Conservation (phyloP, 768 basidiomycete species). For the Clavulina sp. region DNA sequence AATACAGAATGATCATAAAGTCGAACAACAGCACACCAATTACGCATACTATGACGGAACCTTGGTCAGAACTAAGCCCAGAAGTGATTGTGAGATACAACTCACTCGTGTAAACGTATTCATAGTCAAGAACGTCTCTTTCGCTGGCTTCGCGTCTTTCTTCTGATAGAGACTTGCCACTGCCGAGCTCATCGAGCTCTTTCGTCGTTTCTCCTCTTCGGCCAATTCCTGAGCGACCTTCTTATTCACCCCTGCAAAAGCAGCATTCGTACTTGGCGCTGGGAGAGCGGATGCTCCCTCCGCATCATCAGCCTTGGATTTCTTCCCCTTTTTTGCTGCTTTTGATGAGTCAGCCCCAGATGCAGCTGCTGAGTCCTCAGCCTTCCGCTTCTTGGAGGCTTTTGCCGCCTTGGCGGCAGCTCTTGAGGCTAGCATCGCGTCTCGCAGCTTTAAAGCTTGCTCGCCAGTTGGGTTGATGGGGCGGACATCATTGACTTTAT, state of each 20-base stretch:
- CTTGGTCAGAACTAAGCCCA: background rate
- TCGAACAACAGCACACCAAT: too few relatives aligned
- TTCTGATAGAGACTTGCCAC: slow-evolving; percentile 63
- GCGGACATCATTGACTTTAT: slow-evolving; percentile 33
- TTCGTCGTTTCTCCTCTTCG: slow-evolving; percentile 68
- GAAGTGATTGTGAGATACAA: slow-evolving; percentile 7
- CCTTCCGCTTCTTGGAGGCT: slow-evolving; percentile 48
- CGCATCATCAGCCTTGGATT: slow-evolving; percentile 5
- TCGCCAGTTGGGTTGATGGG: slow-evolving; percentile 51
- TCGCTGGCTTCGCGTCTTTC: slow-evolving; percentile 37
- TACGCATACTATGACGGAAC: too few relatives aligned
- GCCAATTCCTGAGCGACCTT: slow-evolving; percentile 57
- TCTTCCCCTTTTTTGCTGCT: slow-evolving; percentile 10
- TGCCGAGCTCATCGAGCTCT: slow-evolving; percentile 65
- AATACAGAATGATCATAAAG: too few relatives aligned
- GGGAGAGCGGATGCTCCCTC: background rate
- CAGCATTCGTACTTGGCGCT: slow-evolving; percentile 32
- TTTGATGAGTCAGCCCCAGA: slow-evolving; percentile 14
- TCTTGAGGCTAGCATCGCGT: slow-evolving; percentile 38
- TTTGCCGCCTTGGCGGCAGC: slow-evolving; percentile 38
- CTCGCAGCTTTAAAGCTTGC: slow-evolving; percentile 42
- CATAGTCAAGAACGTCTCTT: slow-evolving; percentile 85
- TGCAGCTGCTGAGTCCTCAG: slow-evolving; percentile 18
- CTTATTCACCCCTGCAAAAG: slow-evolving; percentile 35
- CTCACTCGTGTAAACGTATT: slow-evolving; percentile 82